These are phyloP conservation scores for Fusarium mundagurra DNA, from an alignment of 2,329 filamentous ascomycete species.

Conservation along the genomic window DNA sequence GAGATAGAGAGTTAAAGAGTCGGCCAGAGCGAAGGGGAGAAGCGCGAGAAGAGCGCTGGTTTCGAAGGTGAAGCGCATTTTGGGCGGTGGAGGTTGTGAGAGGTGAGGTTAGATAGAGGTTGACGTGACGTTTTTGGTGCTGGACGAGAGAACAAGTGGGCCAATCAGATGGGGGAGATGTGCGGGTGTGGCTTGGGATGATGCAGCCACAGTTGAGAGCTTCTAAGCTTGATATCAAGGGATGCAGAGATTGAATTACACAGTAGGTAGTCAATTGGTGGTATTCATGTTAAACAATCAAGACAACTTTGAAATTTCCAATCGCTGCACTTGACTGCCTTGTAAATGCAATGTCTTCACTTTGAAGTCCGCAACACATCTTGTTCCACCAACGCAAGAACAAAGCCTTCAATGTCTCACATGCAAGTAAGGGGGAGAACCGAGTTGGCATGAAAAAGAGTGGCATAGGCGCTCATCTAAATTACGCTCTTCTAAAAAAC, in stretches of 20 bases:
- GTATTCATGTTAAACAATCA: background rate
- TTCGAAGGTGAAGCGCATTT: constrained; percentile 51
- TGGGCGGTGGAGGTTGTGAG: background rate
- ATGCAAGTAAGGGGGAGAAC: background rate
- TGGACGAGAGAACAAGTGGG: constrained; percentile 34
- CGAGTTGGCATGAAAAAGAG: constrained; percentile 27
- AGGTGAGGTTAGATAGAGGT: constrained; percentile 12
- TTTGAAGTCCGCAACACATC: background rate
- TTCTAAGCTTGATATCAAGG: background rate
- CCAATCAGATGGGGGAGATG: constrained; percentile 29
- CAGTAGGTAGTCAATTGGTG: background rate
- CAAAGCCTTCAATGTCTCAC: background rate
- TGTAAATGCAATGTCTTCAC: background rate
- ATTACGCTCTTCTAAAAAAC: constrained; percentile 39
- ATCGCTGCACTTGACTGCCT: background rate
- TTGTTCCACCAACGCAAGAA: background rate
- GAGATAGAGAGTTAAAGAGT: constrained; percentile 57
- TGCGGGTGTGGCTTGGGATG: constrained; percentile 30
- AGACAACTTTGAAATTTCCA: background rate
- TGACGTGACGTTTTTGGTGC: constrained; percentile 35
- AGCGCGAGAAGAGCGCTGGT: constrained; percentile 49
- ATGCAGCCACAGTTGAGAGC: constrained; percentile 27
- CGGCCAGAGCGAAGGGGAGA: constrained; percentile 47
- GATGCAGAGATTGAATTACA: background rate
- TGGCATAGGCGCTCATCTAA: constrained; percentile 38